Evolutionary conservation across 441 rosid species (phyloP).

Genomic region (Geranium incanum): DNA sequence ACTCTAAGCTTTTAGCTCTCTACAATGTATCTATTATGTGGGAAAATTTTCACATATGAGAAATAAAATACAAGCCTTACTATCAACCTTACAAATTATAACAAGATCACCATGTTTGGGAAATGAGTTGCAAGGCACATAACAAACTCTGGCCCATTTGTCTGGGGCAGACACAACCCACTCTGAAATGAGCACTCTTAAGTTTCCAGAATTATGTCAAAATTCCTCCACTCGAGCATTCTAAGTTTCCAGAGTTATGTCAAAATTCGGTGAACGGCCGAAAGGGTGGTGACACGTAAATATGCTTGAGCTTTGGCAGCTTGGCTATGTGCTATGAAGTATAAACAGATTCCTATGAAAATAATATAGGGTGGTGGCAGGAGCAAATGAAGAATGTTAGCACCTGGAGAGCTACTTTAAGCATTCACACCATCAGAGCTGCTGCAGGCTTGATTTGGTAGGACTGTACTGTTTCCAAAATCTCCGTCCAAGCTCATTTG

Average conservation of each 20-base stretch:
- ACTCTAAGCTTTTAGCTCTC: not conserved
- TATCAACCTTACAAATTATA: not conserved
- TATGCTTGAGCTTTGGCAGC: no score
- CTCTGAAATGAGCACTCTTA: no score
- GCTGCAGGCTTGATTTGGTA: constrained; percentile 40
- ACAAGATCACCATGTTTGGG: not conserved
- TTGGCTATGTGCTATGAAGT: not conserved
- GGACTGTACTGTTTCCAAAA: constrained; percentile 28
- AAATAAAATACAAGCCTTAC: not conserved
- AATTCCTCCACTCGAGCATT: no score
- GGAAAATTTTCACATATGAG: not conserved
- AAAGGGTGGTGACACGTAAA: not conserved
- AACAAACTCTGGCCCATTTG: no score
- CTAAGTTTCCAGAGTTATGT: no score
- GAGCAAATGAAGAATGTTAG: not conserved
- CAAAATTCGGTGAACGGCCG: not conserved
- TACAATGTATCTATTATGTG: not conserved
- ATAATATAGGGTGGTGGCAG: not conserved
- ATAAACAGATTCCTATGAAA: not conserved
- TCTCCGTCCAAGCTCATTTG: constrained; percentile 49
- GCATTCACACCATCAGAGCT: constrained; percentile 26
- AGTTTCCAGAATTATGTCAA: no score
- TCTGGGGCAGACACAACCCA: no score
- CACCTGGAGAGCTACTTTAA: not conserved
- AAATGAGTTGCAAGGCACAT: no score